phyloP scores from a whole-genome alignment of 148 eudicot genomes.

The Beta vulgaris region DNA sequence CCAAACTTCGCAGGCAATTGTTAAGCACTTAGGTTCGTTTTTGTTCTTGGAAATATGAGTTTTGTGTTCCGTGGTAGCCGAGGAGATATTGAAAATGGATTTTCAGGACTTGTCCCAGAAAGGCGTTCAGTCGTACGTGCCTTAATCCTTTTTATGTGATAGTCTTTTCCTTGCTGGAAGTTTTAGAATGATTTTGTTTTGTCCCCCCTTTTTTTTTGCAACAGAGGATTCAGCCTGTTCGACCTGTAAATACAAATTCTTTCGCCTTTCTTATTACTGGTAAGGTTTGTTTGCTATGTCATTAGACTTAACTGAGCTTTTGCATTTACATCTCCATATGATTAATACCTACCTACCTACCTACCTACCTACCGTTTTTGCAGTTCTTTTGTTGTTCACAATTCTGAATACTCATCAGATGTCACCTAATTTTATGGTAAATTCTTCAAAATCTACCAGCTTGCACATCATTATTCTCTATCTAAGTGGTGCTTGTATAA shows the following conservation, averaged over 20 bases:
- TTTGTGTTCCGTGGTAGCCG: constrained; percentile 28
- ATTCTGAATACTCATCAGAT: constrained; percentile 44
- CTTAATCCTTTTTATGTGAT: too few relatives aligned
- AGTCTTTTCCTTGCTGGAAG: too few relatives aligned
- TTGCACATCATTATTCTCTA: neutral
- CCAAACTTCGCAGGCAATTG: neutral
- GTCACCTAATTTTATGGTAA: constrained; percentile 52
- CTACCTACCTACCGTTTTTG: neutral
- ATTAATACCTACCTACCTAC: neutral
- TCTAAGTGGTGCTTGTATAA: neutral
- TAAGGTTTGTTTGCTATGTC: constrained; percentile 5
- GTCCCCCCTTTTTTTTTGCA: neutral
- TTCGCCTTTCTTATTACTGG: constrained; percentile 30
- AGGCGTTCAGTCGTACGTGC: constrained; percentile 23
- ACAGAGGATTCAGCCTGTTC: constrained; percentile 31
- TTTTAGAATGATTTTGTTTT: neutral
- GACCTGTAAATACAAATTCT: constrained; percentile 29
- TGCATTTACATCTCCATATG: neutral
- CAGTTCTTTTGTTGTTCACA: constrained; percentile 49
- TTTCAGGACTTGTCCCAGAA: constrained; percentile 21
- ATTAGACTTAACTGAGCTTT: neutral
- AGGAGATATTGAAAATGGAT: constrained; percentile 26
- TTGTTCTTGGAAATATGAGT: constrained; percentile 22
- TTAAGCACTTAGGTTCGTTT: neutral
- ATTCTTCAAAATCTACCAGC: neutral